Conservation (phyloP, 1,284 basidiomycete species). For the Apiotrichum siamense region DNA sequence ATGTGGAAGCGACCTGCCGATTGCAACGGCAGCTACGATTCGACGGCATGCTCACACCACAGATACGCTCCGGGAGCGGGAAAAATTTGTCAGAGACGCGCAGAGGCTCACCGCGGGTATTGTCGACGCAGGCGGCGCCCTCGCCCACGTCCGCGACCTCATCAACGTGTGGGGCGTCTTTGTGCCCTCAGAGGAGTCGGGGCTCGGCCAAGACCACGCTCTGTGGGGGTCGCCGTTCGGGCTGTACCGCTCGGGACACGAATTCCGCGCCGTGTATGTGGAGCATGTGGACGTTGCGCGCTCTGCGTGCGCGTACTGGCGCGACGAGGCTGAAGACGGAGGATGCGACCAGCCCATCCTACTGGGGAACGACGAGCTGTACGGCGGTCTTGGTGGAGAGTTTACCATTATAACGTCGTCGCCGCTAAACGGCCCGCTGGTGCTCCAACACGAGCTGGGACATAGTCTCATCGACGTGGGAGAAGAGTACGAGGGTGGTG, state of each 20-base stretch:
- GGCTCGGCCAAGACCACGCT: conserved; percentile 62
- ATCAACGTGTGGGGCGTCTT: conserved; percentile 80
- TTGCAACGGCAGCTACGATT: too few species aligned
- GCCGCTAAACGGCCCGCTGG: conserved; percentile 66
- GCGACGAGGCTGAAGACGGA: conserved; percentile 26
- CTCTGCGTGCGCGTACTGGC: conserved; percentile 57
- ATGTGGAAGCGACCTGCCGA: too few species aligned
- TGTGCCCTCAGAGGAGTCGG: conserved; percentile 60
- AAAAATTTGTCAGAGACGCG: conserved; percentile 66
- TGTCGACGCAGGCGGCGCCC: conserved; percentile 62
- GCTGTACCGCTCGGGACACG: conserved; percentile 69
- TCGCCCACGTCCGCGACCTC: conserved; percentile 66
- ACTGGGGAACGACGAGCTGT: conserved; percentile 71
- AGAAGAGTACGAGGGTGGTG: conserved; percentile 76
- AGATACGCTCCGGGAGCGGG: conserved; percentile 60
- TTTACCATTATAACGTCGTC: conserved; percentile 81
- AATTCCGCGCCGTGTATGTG: conserved; percentile 70
- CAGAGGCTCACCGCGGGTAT: conserved; percentile 61
- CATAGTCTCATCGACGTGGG: conserved; percentile 56
- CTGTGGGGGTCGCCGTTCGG: conserved; percentile 69
- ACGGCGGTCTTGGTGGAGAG: conserved; percentile 74
- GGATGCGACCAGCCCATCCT: conserved; percentile 73
- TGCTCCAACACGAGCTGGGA: conserved; percentile 75
- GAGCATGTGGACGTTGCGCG: conserved; percentile 60
- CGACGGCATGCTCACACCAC: conserved; percentile 1